Conservation (phyloP, 176 grass and related monocot species). For the Chloris gayana region DNA sequence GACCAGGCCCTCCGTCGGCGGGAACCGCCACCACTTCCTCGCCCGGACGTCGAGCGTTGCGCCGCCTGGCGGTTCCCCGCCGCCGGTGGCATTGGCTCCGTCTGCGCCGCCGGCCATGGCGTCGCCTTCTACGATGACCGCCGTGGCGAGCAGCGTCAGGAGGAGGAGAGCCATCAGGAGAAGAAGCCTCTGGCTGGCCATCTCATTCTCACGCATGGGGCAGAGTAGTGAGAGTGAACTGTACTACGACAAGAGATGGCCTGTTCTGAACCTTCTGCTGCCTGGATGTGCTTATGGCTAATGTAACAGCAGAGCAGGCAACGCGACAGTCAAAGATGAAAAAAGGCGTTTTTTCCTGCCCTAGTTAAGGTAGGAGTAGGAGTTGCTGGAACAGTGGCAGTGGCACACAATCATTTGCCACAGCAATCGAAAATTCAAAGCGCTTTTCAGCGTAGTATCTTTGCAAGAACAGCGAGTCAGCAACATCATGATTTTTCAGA, state of each 20-base stretch:
- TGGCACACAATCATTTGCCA: constrained; percentile 40
- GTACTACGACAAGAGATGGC: constrained; percentile 15
- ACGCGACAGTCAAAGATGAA: constrained; percentile 29
- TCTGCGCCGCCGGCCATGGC: neutral
- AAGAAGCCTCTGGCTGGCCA: constrained; percentile 52
- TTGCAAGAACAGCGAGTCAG: constrained; percentile 11
- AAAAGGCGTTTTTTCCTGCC: constrained; percentile 17
- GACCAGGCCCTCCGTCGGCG: constrained; percentile 53
- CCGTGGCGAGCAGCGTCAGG: constrained; percentile 42
- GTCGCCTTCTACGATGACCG: constrained; percentile 31
- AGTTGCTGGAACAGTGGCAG: constrained; percentile 5
- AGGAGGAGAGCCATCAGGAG: constrained; percentile 35
- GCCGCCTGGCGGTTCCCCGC: neutral
- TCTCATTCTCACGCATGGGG: constrained; percentile 40
- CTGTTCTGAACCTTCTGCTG: constrained; percentile 35
- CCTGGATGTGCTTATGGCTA: neutral
- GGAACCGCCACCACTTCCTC: constrained; percentile 50
- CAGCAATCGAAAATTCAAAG: constrained; percentile 12
- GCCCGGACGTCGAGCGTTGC: constrained; percentile 38
- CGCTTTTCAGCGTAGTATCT: neutral
- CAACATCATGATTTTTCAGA: neutral
- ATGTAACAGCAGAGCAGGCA: constrained; percentile 26
- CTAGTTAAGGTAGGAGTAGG: constrained; percentile 10
- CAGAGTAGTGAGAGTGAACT: neutral
- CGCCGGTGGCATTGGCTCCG: neutral